phyloP scores from a whole-genome alignment of 2,329 filamentous ascomycete genomes.

The Beauveria australis region DNA sequence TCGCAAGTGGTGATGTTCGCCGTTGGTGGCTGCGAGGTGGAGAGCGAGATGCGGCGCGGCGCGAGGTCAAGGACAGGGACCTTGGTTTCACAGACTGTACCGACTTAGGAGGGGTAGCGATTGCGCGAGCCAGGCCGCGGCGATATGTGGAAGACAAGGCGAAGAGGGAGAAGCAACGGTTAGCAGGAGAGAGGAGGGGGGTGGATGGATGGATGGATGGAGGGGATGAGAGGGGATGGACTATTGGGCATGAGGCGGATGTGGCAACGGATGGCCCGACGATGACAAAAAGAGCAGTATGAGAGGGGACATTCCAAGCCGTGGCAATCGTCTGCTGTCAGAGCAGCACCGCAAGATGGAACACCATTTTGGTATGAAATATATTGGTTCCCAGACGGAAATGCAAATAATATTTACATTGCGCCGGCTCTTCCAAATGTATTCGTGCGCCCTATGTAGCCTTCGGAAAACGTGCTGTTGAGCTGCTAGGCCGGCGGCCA shows the following conservation, averaged over 20 bases:
- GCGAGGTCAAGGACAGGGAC: not conserved
- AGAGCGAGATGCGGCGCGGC: not conserved
- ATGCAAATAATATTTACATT: not conserved
- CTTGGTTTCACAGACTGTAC: not conserved
- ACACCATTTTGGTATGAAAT: not conserved
- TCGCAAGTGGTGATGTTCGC: slow-evolving; percentile 3
- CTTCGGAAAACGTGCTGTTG: not conserved
- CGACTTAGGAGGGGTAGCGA: not conserved
- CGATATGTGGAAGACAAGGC: not conserved
- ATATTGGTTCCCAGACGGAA: not conserved
- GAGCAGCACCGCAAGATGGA: not conserved
- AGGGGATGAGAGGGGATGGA: slow-evolving; percentile 7
- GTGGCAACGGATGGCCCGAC: slow-evolving; percentile 6
- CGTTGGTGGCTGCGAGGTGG: slow-evolving; percentile 2
- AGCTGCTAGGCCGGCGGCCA: not conserved
- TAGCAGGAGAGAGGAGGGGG: not conserved
- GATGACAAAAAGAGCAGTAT: not conserved
- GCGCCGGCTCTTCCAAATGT: not conserved
- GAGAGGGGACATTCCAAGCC: not conserved
- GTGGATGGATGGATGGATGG: slow-evolving; percentile 7
- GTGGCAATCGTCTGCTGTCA: not conserved
- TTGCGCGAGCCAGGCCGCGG: not conserved
- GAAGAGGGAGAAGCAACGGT: not conserved
- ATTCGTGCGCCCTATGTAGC: too few species aligned
- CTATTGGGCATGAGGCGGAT: slow-evolving; percentile 5